Evolutionary conservation across 2,329 filamentous ascomycete species (phyloP).

Genomic region (Pseudogymnoascus sp.): DNA sequence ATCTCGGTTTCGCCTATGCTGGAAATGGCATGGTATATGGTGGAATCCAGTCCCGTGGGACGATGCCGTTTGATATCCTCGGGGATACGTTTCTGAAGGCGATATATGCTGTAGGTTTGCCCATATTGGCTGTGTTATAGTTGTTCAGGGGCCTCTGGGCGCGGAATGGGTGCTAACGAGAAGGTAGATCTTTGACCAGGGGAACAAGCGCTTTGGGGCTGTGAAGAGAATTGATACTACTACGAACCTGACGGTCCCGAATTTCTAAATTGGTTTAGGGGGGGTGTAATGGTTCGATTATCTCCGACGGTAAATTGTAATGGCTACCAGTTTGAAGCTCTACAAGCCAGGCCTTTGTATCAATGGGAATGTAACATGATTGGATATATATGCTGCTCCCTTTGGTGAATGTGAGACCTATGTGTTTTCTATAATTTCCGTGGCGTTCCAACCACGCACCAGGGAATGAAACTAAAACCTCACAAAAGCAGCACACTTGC

Average conservation of each 20-base stretch:
- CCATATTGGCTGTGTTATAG: background rate
- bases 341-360: background rate
- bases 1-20: constrained; percentile 47
- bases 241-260: background rate
- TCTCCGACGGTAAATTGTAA: background rate
- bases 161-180: constrained; percentile 10
- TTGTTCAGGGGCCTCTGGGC: too few relatives aligned
- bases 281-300: background rate
- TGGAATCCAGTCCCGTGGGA: constrained; percentile 49
- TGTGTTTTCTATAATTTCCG: background rate
- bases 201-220: constrained; percentile 46
- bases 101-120: constrained; percentile 44
- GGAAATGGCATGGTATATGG: constrained; percentile 48
- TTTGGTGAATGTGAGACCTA: background rate
- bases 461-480: too few relatives aligned
- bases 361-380: background rate
- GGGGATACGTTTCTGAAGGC: constrained; percentile 51
- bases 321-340: background rate
- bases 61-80: constrained; percentile 47
- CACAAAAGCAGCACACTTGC: too few relatives aligned
- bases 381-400: background rate
- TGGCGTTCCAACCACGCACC: background rate
- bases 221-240: constrained; percentile 36
- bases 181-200: constrained; percentile 48
- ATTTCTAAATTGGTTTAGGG: background rate